phyloP scores from a whole-genome alignment of 208 protist genomes.

The Histomonas meleagridis region DNA sequence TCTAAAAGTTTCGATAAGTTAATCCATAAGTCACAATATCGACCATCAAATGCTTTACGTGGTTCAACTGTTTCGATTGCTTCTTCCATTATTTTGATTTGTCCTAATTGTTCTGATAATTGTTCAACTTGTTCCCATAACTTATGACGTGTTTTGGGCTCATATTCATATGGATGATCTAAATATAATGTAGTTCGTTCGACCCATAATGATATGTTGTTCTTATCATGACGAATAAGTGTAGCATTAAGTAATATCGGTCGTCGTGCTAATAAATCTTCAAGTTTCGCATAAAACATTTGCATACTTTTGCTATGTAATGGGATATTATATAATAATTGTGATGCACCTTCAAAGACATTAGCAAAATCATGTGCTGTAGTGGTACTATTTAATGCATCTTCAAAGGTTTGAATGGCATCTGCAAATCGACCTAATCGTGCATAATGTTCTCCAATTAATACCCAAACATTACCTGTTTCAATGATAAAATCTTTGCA shows the following conservation, averaged over 20 bases:
- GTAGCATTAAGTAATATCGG: not conserved
- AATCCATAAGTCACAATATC: conserved; percentile 1
- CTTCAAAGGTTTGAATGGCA: conserved; percentile 3
- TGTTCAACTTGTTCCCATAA: not conserved
- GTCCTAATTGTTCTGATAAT: not conserved
- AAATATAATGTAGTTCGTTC: not conserved
- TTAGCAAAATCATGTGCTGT: conserved; percentile 9
- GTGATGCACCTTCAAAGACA: not conserved
- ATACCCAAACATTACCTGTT: not conserved
- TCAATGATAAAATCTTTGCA: conserved; percentile 27
- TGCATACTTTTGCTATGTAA: not conserved
- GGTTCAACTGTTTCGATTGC: conserved; percentile 24
- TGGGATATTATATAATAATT: not conserved
- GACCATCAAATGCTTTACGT: not conserved
- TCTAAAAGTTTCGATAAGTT: not conserved
- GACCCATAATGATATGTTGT: not conserved
- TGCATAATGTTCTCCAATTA: not conserved
- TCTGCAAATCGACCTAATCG: not conserved
- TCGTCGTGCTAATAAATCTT: not conserved
- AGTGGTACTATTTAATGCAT: not conserved
- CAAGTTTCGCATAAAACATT: not conserved
- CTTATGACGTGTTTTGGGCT: not conserved
- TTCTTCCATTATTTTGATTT: not conserved
- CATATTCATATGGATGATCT: not conserved
- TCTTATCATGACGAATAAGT: not conserved